Conservation (phyloP, 2,329 filamentous ascomycete genomes). For the Delphinella strobiligena region DNA sequence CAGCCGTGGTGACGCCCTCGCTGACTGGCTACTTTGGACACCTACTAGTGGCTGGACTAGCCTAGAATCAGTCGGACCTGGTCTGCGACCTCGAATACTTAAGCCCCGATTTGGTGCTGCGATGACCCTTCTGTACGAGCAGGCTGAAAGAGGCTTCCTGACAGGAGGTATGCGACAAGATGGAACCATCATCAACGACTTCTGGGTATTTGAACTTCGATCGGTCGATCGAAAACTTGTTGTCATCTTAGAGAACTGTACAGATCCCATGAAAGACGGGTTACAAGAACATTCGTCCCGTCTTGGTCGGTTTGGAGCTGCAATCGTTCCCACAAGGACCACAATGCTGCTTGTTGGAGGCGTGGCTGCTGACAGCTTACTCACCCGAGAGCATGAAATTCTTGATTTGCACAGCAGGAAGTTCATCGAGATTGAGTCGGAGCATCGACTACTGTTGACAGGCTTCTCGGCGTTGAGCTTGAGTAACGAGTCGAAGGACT, state of each 20-base stretch:
- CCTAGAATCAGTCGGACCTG: conserved; percentile 13
- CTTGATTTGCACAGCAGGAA: conserved; percentile 22
- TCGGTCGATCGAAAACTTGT: conserved; percentile 15
- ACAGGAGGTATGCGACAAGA: conserved; percentile 58
- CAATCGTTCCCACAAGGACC: conserved; percentile 31
- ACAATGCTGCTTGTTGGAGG: conserved; percentile 43
- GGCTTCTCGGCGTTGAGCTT: conserved; percentile 49
- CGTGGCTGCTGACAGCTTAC: conserved; percentile 31
- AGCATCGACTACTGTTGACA: conserved; percentile 52
- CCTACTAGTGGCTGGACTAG: conserved; percentile 40
- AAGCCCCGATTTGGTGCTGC: conserved; percentile 45
- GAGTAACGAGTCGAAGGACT: conserved; percentile 8
- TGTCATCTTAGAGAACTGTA: conserved; percentile 12
- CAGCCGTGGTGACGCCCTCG: conserved; percentile 27
- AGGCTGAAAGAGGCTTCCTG: conserved; percentile 43
- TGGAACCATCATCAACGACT: conserved; percentile 49
- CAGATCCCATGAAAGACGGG: not conserved
- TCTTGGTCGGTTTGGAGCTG: conserved; percentile 39
- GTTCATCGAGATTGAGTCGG: conserved; percentile 1
- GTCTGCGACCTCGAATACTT: conserved; percentile 16
- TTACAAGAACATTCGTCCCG: conserved; percentile 14
- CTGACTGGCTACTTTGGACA: conserved; percentile 34
- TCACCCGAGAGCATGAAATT: conserved; percentile 42
- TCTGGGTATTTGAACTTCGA: conserved; percentile 53
- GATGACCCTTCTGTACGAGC: conserved; percentile 31